A percentile compares a stretch with the other conserved stretches of the same genome.
These are phyloP conservation scores for Heliosperma pusillum DNA, from an alignment of 148 eudicot genomes.

Conservation along the genomic window DNA sequence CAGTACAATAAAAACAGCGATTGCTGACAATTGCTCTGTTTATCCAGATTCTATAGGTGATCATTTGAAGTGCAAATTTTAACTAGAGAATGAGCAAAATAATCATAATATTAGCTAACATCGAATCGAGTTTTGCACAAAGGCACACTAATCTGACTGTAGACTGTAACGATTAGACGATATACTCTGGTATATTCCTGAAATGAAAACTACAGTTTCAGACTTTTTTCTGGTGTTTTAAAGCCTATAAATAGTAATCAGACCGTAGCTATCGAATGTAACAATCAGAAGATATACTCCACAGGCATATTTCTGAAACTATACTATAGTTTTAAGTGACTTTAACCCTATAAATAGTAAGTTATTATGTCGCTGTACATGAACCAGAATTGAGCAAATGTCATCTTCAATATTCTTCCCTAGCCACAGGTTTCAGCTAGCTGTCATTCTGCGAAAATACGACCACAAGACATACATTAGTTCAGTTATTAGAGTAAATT, in stretches of 20 bases:
- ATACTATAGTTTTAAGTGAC: background rate
- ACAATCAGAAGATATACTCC: conserved; percentile 22
- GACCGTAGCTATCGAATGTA: conserved; percentile 4
- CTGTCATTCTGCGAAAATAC: background rate
- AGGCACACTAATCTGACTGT: conserved; percentile 4
- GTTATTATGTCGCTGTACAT: background rate
- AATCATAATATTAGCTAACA: background rate
- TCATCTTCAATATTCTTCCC: background rate
- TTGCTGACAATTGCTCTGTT: background rate
- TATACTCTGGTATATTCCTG: conserved; percentile 19
- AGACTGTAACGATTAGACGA: too few relatives aligned
- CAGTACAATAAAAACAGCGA: background rate
- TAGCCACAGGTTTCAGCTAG: background rate
- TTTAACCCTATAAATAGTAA: background rate
- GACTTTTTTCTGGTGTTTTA: background rate
- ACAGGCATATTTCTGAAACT: conserved; percentile 14
- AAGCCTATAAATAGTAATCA: background rate
- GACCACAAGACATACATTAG: background rate
- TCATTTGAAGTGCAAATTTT: background rate
- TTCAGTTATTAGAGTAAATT: background rate
- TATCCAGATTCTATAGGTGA: background rate
- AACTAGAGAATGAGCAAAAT: background rate
- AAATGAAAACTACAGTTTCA: conserved; percentile 3
- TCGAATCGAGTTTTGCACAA: background rate
- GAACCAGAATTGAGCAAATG: background rate